Conservation (phyloP, 768 basidiomycete genomes). For the Rhodosporidiobolus sp. region DNA sequence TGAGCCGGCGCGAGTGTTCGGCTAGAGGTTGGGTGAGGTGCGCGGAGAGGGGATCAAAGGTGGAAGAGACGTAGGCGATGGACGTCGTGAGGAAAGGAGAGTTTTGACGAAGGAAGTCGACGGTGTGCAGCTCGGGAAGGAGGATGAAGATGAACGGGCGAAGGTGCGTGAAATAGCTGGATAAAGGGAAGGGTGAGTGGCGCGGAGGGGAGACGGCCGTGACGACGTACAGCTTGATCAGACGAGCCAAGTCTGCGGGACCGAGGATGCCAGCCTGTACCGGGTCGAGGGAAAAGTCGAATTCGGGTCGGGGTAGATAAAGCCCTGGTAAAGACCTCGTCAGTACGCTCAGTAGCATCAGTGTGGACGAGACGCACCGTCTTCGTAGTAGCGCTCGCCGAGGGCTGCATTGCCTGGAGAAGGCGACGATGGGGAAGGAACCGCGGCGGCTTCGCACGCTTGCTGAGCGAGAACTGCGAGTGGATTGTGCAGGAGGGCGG, state of each 20-base stretch:
- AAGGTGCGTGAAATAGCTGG: constrained; percentile 6
- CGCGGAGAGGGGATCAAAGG: not conserved
- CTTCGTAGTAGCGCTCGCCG: not conserved
- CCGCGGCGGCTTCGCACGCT: not conserved
- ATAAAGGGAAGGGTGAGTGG: no score
- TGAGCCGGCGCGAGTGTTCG: not conserved
- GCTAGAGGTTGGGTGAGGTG: constrained; percentile 1
- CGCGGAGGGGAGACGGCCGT: no score
- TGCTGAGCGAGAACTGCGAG: not conserved
- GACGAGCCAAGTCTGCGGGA: not conserved
- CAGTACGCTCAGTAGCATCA: not conserved
- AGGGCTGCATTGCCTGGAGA: no score
- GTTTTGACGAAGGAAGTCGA: not conserved
- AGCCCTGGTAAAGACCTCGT: not conserved
- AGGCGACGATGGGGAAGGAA: not conserved
- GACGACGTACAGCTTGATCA: not conserved
- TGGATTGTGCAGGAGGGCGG: not conserved
- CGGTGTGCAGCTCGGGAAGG: constrained; percentile 3
- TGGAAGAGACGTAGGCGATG: not conserved
- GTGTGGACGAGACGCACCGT: not conserved
- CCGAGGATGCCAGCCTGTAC: not conserved
- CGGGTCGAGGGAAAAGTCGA: not conserved
- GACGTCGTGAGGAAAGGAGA: constrained; percentile 22
- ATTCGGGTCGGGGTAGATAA: not conserved
- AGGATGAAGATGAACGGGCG: not conserved